Evolutionary conservation across 805 yeast species (phyloP), one percentile per base, ranked within the genome.

Genomic region (Candida ponderosae): DNA sequence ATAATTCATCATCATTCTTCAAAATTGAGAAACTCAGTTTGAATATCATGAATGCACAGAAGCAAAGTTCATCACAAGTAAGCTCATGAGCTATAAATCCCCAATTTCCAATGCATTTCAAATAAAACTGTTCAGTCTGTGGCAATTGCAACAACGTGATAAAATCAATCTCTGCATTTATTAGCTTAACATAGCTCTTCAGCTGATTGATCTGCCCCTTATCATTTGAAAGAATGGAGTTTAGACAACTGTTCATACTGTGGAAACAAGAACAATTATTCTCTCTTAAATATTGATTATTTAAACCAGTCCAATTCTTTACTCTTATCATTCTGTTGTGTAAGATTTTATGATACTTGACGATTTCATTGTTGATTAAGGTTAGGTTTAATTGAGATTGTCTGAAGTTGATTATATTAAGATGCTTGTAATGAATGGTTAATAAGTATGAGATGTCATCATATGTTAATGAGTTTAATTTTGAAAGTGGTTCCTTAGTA

Each of bases 81-180:
- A 79, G 62, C 46, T 72, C 72, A 52, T 79, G 86, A 2, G 89
- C 83, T 17, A 80, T 79, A 53, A 83, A 83, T 37, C 73, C 70
- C 88, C 89, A 81, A 44, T 65, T 66, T 28, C 76, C 73, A 15
- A 75, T 66, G 34, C 72, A 55, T 42, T 65, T 63, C 16, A 43
- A 31, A 35, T 47, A 50, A 46, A 49, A 60, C 15, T 52, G 46
- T 4, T 42, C 36, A 0, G 52, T 39, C 11, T 56, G 29, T 2
- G 43, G 47, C 18, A 68, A 38, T 3, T 21, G 33, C 19, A 53
- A 29, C 14, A 65, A 39, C 1, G 32, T 8, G 2, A 34, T 20
- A 40, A 56, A 65, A 32, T 58, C 52, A 10, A 66, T 47, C n/a
- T 53, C 56, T 2, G 41, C 19, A 17, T 54, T 43, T 30, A 63